Base-by-base conservation (phyloP, 345 rosid genomes). In the Hirschfeldia incana region DNA sequence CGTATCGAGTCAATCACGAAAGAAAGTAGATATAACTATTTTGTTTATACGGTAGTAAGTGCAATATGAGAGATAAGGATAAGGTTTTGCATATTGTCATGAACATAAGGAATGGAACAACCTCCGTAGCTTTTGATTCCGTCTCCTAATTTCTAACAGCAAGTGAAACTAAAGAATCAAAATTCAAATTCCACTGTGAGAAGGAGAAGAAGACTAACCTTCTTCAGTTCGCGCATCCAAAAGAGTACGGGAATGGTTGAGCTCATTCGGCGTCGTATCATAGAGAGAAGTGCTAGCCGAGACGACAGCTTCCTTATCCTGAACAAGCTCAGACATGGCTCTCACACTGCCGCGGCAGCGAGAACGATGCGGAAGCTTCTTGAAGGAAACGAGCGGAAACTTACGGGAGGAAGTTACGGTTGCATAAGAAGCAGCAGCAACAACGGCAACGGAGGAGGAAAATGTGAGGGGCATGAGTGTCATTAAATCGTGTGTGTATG, bases 241-340 rank as follows among this genome's bases (percentile, higher is more conserved):
- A 76, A 94, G 88, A 27, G 91, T 83, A 75, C 91, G 91, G 2
- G 89, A 83, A 78, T 87, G 93, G 73, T 58, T 78, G 32, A 71
- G 74, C 82, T 79, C 82, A 66, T 26, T 11, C 29, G 21, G 66
- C 78, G 66, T 57, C 76, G 58, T 70, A 70, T 34, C 44, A 39
- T 17, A 42, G 8, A 65, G 70, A 4, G 77, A 69, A 44, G 82
- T 82, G 9, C 62, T 69, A 37, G 84, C 81, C 37, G 78, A 71
- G n/a, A 77, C 76, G 32, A 36, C 62, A 30, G 87, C 85, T 46
- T 87, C 90, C 85, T 84, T 85, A 58, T 89, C 88, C 76, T 87
- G 87, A 65, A 88, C 88, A 69, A 87, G 84, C 81, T 89, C 89
- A 8, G 96, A 82, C 92, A 87, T 89, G 36, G 89, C 89, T 74